A percentile compares a stretch with the other conserved stretches of the same genome.
These are phyloP conservation scores for Arxiozyma bovina DNA, from an alignment of 1,139 yeast genomes.

Conservation along the genomic window DNA sequence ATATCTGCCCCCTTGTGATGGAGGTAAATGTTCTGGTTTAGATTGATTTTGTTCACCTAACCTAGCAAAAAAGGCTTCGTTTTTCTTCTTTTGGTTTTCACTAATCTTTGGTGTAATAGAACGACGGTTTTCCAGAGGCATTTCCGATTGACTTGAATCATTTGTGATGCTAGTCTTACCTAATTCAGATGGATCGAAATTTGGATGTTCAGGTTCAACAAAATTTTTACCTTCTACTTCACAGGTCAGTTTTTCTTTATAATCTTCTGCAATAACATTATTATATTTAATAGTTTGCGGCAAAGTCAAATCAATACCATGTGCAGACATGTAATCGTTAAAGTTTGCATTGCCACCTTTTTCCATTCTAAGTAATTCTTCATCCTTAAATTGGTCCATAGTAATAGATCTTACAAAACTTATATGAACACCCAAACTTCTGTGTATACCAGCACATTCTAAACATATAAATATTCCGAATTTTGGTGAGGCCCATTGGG, in stretches of 20 bases:
- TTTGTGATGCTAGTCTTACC: slow-evolving; percentile 3
- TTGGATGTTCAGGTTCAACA: slow-evolving; percentile 57
- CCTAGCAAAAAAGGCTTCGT: slow-evolving; percentile 74
- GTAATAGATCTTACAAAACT: slow-evolving; percentile 94
- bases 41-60: slow-evolving; percentile 64
- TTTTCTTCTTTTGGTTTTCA: slow-evolving; percentile 43
- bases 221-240: slow-evolving; percentile 67
- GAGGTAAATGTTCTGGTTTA: slow-evolving; percentile 75
- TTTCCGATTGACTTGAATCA: slow-evolving; percentile 13
- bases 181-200: slow-evolving; percentile 25
- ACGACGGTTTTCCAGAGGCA: slow-evolving; percentile 31
- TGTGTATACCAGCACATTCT: slow-evolving; percentile 94
- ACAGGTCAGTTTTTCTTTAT: slow-evolving; percentile 71
- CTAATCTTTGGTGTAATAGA: slow-evolving; percentile 33
- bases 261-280: slow-evolving; percentile 88
- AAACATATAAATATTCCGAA: slow-evolving; percentile 93
- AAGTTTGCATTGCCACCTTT: slow-evolving; percentile 86
- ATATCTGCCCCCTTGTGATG: slow-evolving; percentile 90
- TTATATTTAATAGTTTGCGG: slow-evolving; percentile 73
- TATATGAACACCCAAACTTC: slow-evolving; percentile 94
- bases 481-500: slow-evolving; percentile 99
- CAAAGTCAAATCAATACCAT: slow-evolving; percentile 61
- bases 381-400: slow-evolving; percentile 95
- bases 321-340: slow-evolving; percentile 52
- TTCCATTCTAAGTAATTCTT: slow-evolving; percentile 85